A percentile compares a stretch with the other conserved stretches of the same genome.
Conservation (phyloP, 1,284 basidiomycete genomes). For the Moesziomyces globuligerus region DNA sequence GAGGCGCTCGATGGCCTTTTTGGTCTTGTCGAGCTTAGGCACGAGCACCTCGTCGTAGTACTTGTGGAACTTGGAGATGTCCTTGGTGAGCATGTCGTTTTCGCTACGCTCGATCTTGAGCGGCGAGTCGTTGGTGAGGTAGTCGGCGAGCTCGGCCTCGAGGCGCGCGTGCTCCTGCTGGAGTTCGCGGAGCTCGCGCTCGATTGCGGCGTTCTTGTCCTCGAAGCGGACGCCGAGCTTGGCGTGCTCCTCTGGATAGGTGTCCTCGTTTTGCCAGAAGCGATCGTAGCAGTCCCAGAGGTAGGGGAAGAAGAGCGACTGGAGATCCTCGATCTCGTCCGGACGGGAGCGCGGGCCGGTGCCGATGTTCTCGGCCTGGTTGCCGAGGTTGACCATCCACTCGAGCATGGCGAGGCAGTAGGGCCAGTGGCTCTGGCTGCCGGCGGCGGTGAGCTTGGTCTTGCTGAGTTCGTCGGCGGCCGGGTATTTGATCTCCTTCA, state of each 20-base stretch:
- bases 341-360: constrained; percentile 54
- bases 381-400: constrained; percentile 63
- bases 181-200: constrained; percentile 47
- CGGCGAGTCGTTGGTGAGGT: constrained; percentile 53
- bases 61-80: constrained; percentile 60
- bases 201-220: constrained; percentile 49
- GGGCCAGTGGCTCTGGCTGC: constrained; percentile 65
- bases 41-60: constrained; percentile 62
- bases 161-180: constrained; percentile 52
- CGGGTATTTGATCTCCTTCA: constrained; percentile 65
- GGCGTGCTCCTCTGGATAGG: constrained; percentile 62
- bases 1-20: constrained; percentile 54
- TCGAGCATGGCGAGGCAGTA: constrained; percentile 64
- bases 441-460: constrained; percentile 64
- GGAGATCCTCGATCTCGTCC: constrained; percentile 57
- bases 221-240: constrained; percentile 58
- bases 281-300: constrained; percentile 65
- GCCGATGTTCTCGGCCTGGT: constrained; percentile 43
- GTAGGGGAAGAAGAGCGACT: constrained; percentile 63
- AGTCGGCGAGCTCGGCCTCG: constrained; percentile 42
- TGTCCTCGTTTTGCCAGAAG: constrained; percentile 66
- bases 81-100: constrained; percentile 55
- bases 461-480: constrained; percentile 64
- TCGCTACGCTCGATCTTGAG: constrained; percentile 55
- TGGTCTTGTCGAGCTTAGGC: constrained; percentile 62